Evolutionary conservation across 1,284 basidiomycete species (phyloP).

Genomic region (Gymnopus androsaceus): DNA sequence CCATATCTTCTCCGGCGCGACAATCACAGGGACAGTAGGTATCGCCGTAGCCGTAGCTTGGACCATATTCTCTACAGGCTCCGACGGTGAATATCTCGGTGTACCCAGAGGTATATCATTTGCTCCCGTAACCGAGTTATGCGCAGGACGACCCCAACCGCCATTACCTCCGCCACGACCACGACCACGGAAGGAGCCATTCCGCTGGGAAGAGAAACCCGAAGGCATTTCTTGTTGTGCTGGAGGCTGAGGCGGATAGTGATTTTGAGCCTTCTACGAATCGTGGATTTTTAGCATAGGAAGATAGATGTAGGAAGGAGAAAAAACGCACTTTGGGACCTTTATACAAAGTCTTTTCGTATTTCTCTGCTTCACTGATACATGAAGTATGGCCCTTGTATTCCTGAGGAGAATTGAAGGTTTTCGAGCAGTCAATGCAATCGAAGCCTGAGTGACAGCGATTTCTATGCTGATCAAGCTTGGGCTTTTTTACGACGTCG

Average conservation of each 20-base stretch:
- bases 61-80: background rate
- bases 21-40: background rate
- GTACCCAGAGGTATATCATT: constrained; percentile 70
- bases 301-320: constrained; percentile 14
- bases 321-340: constrained; percentile 59
- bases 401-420: constrained; percentile 72
- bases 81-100: constrained; percentile 43
- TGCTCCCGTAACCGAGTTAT: constrained; percentile 55
- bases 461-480: constrained; percentile 71
- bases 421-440: constrained; percentile 86
- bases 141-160: constrained; percentile 31
- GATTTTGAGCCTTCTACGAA: constrained; percentile 12
- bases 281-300: constrained; percentile 2
- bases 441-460: constrained; percentile 73
- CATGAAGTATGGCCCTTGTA: constrained; percentile 86
- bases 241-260: constrained; percentile 2
- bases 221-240: background rate
- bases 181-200: constrained; percentile 22
- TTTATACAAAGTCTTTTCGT: constrained; percentile 84
- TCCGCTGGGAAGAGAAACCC: background rate
- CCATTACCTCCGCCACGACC: constrained; percentile 29
- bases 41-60: constrained; percentile 9
- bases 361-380: constrained; percentile 89
- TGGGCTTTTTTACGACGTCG: constrained; percentile 91
- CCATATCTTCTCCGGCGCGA: background rate